Conservation (phyloP, 208 protist species). For the Naegleria fowleri region DNA sequence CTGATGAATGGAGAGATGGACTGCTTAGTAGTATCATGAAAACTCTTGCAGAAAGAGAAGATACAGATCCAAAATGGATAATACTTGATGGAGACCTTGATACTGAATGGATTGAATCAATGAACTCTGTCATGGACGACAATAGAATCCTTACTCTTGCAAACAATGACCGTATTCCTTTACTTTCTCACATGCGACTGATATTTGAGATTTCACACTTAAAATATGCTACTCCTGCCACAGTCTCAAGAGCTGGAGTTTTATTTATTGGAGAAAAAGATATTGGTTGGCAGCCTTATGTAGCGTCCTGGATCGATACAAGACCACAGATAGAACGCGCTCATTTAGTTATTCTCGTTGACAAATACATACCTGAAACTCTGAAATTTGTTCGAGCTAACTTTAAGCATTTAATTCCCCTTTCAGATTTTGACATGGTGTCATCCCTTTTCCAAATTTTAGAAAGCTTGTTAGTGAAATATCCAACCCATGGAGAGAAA, state of each 20-base stretch:
- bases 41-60: constrained; percentile 66
- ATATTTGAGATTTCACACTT: constrained; percentile 77
- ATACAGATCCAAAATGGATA: constrained; percentile 69
- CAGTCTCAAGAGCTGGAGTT: constrained; percentile 67
- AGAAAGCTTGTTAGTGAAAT: constrained; percentile 51
- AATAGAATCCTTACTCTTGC: constrained; percentile 67
- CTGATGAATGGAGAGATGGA: constrained; percentile 71
- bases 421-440: constrained; percentile 57
- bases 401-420: constrained; percentile 55
- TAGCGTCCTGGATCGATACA: constrained; percentile 54
- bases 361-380: constrained; percentile 59
- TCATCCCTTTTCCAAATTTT: constrained; percentile 60
- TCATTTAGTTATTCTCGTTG: constrained; percentile 59
- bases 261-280: constrained; percentile 57
- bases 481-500: constrained; percentile 54
- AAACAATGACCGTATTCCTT: constrained; percentile 76
- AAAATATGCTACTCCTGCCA: constrained; percentile 72
- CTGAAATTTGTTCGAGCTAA: constrained; percentile 39
- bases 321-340: constrained; percentile 15
- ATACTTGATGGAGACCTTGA: constrained; percentile 84
- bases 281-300: constrained; percentile 68
- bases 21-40: constrained; percentile 76
- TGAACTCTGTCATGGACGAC: constrained; percentile 73
- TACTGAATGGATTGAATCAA: constrained; percentile 79
- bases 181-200: constrained; percentile 68